phyloP scores from a whole-genome alignment of 805 yeast species.

The Starmerella stigmatis region DNA sequence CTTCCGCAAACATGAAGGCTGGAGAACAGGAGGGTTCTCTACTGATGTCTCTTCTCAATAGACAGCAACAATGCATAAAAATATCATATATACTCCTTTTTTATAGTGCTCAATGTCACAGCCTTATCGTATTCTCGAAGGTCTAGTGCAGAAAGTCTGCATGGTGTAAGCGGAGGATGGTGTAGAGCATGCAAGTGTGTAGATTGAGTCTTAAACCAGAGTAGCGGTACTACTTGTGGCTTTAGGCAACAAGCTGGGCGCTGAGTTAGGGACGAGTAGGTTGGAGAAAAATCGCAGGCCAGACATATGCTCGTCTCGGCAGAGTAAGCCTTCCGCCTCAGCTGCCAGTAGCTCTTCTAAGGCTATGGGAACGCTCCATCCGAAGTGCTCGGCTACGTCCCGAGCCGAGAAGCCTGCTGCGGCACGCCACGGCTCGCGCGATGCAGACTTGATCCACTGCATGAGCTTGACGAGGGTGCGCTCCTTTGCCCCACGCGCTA shows the following conservation, averaged over 20 bases:
- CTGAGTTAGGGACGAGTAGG: constrained; percentile 9
- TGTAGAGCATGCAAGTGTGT: too few relatives aligned
- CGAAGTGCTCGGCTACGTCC: constrained; percentile 41
- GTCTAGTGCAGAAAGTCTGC: too few relatives aligned
- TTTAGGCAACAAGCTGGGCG: not conserved
- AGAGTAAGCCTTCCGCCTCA: constrained; percentile 45
- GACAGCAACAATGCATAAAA: too few relatives aligned
- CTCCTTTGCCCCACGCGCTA: constrained; percentile 13
- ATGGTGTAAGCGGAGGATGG: too few relatives aligned
- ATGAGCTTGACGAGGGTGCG: constrained; percentile 18
- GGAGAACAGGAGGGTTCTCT: too few relatives aligned
- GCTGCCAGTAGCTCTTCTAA: constrained; percentile 53
- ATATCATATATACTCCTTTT: too few relatives aligned
- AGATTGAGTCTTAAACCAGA: too few relatives aligned
- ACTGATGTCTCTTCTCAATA: too few relatives aligned
- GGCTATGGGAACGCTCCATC: constrained; percentile 59
- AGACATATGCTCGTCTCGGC: constrained; percentile 57
- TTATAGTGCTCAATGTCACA: too few relatives aligned
- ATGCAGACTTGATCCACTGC: constrained; percentile 17
- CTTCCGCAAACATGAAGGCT: too few relatives aligned
- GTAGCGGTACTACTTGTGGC: too few relatives aligned
- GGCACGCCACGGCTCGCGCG: constrained; percentile 23
- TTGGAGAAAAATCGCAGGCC: constrained; percentile 59
- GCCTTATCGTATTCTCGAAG: too few relatives aligned
- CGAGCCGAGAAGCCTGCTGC: constrained; percentile 30